These are phyloP conservation scores for Dactylis glomerata DNA, from an alignment of 176 grass and related monocot species.

Conservation along the genomic window DNA sequence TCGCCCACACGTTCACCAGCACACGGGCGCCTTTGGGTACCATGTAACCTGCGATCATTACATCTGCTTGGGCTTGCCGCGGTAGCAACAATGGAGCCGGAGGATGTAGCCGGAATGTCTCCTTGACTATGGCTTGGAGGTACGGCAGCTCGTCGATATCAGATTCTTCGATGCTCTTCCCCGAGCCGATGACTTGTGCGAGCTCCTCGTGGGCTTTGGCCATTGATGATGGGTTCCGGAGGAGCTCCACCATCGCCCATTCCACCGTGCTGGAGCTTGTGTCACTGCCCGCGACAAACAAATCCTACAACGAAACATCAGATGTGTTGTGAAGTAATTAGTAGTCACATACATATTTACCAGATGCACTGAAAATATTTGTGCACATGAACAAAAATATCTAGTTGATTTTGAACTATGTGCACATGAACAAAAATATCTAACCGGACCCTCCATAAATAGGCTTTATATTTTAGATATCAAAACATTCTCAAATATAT, in stretches of 20 bases:
- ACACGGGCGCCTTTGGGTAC: slow-evolving; percentile 28
- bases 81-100: slow-evolving; percentile 32
- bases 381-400: too few species aligned
- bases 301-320: background rate
- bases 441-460: too few species aligned
- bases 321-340: background rate
- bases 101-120: slow-evolving; percentile 50
- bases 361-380: background rate
- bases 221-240: slow-evolving; percentile 32
- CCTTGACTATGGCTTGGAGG: slow-evolving; percentile 48
- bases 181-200: background rate
- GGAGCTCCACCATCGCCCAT: slow-evolving; percentile 49
- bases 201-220: slow-evolving; percentile 27
- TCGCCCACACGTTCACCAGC: slow-evolving; percentile 37
- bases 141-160: slow-evolving; percentile 30
- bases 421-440: too few species aligned
- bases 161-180: slow-evolving; percentile 32
- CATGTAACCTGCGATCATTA: slow-evolving; percentile 8
- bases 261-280: slow-evolving; percentile 23
- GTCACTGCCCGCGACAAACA: background rate
- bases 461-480: too few species aligned
- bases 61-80: background rate
- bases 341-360: background rate
- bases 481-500: background rate
- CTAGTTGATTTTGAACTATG: background rate